A percentile compares a stretch with the other conserved stretches of the same genome.
Conservation (phyloP, 345 rosid genomes). For the Mallotus nudiflorus region DNA sequence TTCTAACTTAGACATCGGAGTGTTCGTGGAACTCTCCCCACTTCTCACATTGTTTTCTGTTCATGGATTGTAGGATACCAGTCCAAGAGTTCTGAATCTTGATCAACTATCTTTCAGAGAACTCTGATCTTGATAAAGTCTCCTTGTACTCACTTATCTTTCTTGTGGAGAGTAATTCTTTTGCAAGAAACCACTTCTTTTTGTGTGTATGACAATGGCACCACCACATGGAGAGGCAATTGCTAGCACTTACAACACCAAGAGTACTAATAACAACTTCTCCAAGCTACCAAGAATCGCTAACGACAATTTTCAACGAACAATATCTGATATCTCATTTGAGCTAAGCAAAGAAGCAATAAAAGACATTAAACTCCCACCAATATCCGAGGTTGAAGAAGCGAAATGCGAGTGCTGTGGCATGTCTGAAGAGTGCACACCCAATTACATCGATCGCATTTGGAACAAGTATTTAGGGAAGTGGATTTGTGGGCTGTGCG, state of each 20-base stretch:
- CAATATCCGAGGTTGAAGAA: constrained; percentile 74
- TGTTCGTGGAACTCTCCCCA: no score
- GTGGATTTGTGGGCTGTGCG: constrained; percentile 85
- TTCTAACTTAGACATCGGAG: no score
- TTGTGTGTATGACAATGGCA: constrained; percentile 43
- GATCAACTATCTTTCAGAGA: background rate
- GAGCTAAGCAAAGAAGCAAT: constrained; percentile 43
- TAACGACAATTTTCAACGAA: constrained; percentile 49
- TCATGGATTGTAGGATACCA: no score
- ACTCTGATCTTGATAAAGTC: no score
- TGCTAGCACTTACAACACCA: constrained; percentile 29
- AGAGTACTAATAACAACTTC: constrained; percentile 25
- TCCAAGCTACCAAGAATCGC: constrained; percentile 62
- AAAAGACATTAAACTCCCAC: constrained; percentile 17
- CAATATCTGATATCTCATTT: constrained; percentile 64
- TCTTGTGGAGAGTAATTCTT: no score
- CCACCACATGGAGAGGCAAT: constrained; percentile 61
- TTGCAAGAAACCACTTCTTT: no score
- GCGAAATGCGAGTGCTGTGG: constrained; percentile 93
- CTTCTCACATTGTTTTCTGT: no score
- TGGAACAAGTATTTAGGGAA: constrained; percentile 67
- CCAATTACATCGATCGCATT: constrained; percentile 67
- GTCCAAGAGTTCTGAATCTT: no score
- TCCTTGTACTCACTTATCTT: no score
- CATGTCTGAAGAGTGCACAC: constrained; percentile 86